phyloP scores from a whole-genome alignment of 805 yeast genomes.

The Ogataea methylovora region DNA sequence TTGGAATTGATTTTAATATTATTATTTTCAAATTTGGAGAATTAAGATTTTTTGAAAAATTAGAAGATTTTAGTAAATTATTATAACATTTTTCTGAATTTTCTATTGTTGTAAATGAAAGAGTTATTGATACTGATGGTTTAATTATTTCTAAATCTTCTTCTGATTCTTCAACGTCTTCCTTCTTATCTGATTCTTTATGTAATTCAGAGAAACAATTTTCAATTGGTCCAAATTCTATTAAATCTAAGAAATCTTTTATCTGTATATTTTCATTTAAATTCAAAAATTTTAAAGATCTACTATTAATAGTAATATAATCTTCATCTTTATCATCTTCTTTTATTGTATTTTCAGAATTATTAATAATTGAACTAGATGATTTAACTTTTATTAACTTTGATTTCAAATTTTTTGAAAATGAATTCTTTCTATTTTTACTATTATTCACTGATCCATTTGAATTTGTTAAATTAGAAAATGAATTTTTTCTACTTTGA shows the following conservation, averaged over 20 bases:
- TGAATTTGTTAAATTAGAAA: too few species aligned
- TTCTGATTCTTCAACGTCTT: not conserved
- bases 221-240: constrained; percentile 58
- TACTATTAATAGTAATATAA: constrained; percentile 5
- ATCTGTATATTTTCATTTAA: constrained; percentile 11
- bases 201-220: constrained; percentile 26
- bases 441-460: not conserved
- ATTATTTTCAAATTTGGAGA: constrained; percentile 30
- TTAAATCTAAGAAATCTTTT: constrained; percentile 28
- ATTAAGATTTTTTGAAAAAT: constrained; percentile 22
- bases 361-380: too few species aligned
- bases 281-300: constrained; percentile 15
- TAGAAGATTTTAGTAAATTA: constrained; percentile 8
- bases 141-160: not conserved
- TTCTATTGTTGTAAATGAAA: constrained; percentile 18
- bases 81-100: constrained; percentile 16
- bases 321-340: not conserved
- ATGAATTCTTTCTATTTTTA: constrained; percentile 8
- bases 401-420: constrained; percentile 12
- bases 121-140: constrained; percentile 6
- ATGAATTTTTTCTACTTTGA: too few species aligned
- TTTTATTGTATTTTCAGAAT: too few species aligned
- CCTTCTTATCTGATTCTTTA: not conserved
- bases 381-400: constrained; percentile 11
- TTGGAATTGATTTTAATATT: constrained; percentile 22